Evolutionary conservation across 179 eudicot genomes (phyloP).

Genomic region (Heliamphora pulchella): DNA sequence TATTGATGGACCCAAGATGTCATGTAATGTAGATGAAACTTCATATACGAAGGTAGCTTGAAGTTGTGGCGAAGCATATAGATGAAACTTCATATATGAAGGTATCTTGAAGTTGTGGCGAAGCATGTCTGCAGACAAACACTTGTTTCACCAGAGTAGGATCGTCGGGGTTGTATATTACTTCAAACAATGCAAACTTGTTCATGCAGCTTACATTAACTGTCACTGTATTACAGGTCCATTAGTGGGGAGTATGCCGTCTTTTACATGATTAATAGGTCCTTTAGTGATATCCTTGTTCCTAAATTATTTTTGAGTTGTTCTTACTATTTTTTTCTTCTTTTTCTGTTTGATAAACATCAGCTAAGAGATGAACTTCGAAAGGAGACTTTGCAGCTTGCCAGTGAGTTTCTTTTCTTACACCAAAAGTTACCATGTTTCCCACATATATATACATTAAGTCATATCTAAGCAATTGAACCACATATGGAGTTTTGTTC

Average conservation of each 20-base stretch:
- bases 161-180: neutral
- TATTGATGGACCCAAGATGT: no score
- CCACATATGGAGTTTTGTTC: neutral
- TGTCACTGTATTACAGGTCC: neutral
- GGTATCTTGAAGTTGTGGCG: no score
- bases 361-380: constrained; percentile 86
- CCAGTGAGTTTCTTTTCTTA: constrained; percentile 48
- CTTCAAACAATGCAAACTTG: neutral
- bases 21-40: no score
- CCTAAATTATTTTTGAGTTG: neutral
- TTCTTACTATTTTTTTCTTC: neutral
- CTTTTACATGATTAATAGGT: neutral
- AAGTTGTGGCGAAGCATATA: no score
- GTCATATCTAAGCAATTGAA: neutral
- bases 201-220: neutral
- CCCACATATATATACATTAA: neutral
- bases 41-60: no score
- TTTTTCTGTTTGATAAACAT: neutral
- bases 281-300: neutral
- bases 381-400: constrained; percentile 83
- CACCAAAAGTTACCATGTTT: neutral
- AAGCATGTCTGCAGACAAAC: no score
- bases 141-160: no score
- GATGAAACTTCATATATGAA: no score
- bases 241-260: neutral